Evolutionary conservation across 352 stramenopile genomes (phyloP).

Genomic region (Pythium aquatile): DNA sequence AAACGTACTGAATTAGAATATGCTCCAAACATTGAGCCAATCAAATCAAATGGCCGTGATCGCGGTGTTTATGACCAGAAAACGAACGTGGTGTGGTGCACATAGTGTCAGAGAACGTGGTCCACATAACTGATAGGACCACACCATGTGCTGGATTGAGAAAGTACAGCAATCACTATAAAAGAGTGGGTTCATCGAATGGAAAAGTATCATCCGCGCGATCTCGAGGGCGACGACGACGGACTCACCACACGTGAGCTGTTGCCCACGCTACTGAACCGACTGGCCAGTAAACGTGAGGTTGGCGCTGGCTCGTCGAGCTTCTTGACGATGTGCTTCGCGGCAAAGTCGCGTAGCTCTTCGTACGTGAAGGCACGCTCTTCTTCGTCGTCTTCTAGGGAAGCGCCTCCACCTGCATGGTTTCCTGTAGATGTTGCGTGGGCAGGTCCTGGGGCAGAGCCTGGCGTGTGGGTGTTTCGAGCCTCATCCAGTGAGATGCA

Average conservation of each 20-base stretch:
- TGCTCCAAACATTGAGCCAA: too few species aligned
- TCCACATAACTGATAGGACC: neutral
- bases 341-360: constrained; percentile 61
- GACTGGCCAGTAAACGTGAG: neutral
- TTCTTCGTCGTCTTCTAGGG: constrained; percentile 58
- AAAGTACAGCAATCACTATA: neutral
- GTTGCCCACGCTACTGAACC: neutral
- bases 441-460: neutral
- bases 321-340: constrained; percentile 47
- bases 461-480: neutral
- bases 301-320: constrained; percentile 10
- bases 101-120: neutral
- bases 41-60: neutral
- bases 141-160: neutral
- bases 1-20: neutral
- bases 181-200: neutral
- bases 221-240: neutral
- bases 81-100: neutral
- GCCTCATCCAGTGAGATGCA: neutral
- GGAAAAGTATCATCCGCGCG: neutral
- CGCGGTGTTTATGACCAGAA: neutral
- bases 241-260: neutral
- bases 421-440: neutral
- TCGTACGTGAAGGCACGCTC: constrained; percentile 73
- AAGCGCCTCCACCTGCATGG: neutral